Conservation (phyloP, 768 basidiomycete genomes). For the Suillus lakei region DNA sequence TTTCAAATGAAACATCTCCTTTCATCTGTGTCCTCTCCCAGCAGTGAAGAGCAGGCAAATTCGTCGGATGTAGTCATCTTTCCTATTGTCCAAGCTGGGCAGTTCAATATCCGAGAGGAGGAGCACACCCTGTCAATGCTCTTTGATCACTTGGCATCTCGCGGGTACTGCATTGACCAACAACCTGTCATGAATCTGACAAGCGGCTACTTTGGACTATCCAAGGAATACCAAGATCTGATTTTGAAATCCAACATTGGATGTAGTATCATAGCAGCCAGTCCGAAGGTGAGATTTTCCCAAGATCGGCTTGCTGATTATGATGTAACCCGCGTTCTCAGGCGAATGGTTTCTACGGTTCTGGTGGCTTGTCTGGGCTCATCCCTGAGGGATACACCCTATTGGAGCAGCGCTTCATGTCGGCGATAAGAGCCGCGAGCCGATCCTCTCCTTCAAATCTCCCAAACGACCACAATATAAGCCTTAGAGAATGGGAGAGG, state of each 20-base stretch:
- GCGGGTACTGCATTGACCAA: constrained; percentile 13
- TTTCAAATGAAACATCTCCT: constrained; percentile 58
- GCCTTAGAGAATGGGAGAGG: constrained; percentile 86
- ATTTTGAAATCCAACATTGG: constrained; percentile 62
- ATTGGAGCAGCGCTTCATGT: constrained; percentile 84
- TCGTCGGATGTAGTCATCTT: constrained; percentile 58
- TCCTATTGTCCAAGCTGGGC: constrained; percentile 90
- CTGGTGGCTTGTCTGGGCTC: constrained; percentile 85
- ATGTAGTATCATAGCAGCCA: constrained; percentile 81
- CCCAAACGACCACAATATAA: constrained; percentile 52
- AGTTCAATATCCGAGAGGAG: constrained; percentile 86
- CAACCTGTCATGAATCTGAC: constrained; percentile 79
- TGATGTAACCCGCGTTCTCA: constrained; percentile 33
- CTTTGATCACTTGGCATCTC: constrained; percentile 52
- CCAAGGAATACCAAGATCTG: constrained; percentile 75
- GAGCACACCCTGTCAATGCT: constrained; percentile 64
- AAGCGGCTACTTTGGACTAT: constrained; percentile 94
- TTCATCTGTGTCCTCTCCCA: constrained; percentile 21
- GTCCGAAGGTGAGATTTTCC: constrained; percentile 68
- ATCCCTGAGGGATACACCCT: constrained; percentile 96
- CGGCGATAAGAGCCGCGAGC: constrained; percentile 55
- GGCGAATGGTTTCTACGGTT: constrained; percentile 97
- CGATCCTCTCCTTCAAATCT: constrained; percentile 29
- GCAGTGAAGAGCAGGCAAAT: constrained; percentile 20
- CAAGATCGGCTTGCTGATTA: neutral